Percentiles rank a stretch among this genome's conserved stretches.
Conservation (phyloP, 1,284 basidiomycete genomes). For the Taiwanofungus camphoratus region DNA sequence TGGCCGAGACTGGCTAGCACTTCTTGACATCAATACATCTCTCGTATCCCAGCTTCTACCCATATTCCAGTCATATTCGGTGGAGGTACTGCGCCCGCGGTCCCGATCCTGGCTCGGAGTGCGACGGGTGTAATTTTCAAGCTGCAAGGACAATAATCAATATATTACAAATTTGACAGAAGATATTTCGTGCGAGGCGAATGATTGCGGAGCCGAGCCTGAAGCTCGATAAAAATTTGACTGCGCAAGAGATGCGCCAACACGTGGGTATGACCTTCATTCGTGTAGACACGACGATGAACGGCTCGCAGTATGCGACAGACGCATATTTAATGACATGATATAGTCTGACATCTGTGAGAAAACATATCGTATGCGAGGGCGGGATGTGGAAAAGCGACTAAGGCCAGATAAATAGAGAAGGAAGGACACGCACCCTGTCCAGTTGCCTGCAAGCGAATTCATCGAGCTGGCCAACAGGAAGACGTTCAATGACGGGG, state of each 20-base stretch:
- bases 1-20: slow-evolving; percentile 8
- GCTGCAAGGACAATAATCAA: slow-evolving; percentile 25
- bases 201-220: too few relatives aligned
- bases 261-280: too few relatives aligned
- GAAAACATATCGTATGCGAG: too few relatives aligned
- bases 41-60: slow-evolving; percentile 15
- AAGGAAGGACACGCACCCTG: slow-evolving; percentile 41
- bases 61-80: neutral
- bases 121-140: slow-evolving; percentile 45
- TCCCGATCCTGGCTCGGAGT: slow-evolving; percentile 17
- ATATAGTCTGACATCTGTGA: too few relatives aligned
- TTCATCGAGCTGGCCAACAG: slow-evolving; percentile 76
- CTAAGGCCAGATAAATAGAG: neutral
- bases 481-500: slow-evolving; percentile 80
- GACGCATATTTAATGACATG: too few relatives aligned
- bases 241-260: too few relatives aligned
- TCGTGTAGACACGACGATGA: too few relatives aligned
- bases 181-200: neutral
- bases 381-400: too few relatives aligned
- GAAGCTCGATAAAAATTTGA: too few relatives aligned
- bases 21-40: slow-evolving; percentile 23
- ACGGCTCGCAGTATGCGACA: too few relatives aligned
- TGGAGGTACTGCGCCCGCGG: slow-evolving; percentile 8
- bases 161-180: neutral
- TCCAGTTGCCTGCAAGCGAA: slow-evolving; percentile 86